These are phyloP conservation scores for Ogataea philodendri DNA, from an alignment of 805 yeast genomes.

Conservation along the genomic window DNA sequence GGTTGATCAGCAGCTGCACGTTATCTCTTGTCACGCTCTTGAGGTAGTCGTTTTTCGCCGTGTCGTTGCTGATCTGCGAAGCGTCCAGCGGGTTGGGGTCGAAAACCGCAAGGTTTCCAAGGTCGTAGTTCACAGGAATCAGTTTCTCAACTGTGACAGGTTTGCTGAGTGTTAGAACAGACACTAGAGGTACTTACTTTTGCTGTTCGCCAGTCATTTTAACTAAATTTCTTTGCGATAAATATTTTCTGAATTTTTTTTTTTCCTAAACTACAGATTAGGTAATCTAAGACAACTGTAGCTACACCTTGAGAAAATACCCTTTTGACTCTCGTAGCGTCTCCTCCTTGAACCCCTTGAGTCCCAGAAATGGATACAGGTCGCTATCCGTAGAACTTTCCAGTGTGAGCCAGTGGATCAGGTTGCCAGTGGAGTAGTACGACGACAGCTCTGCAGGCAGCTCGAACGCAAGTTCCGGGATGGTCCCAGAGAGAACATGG, in stretches of 20 bases:
- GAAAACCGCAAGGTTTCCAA: constrained; percentile 87
- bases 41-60: constrained; percentile 61
- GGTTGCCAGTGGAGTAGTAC: constrained; percentile 14
- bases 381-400: not conserved
- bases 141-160: constrained; percentile 89
- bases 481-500: constrained; percentile 2
- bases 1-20: constrained; percentile 87
- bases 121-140: constrained; percentile 83
- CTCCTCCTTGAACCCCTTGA: constrained; percentile 14
- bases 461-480: constrained; percentile 16
- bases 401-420: constrained; percentile 16
- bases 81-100: constrained; percentile 85
- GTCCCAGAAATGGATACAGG: constrained; percentile 16
- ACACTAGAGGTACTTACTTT: constrained; percentile 17
- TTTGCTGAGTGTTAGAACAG: constrained; percentile 35
- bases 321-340: constrained; percentile 7
- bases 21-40: constrained; percentile 79
- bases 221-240: constrained; percentile 1
- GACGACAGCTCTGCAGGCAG: constrained; percentile 12
- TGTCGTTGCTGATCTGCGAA: constrained; percentile 50
- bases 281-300: constrained; percentile 1
- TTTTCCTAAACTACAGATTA: not conserved
- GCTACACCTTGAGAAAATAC: constrained; percentile 1
- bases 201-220: constrained; percentile 17
- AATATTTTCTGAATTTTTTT: constrained; percentile 1